These are phyloP conservation scores for Dimocarpus longan DNA, from an alignment of 345 rosid genomes.

Conservation along the genomic window DNA sequence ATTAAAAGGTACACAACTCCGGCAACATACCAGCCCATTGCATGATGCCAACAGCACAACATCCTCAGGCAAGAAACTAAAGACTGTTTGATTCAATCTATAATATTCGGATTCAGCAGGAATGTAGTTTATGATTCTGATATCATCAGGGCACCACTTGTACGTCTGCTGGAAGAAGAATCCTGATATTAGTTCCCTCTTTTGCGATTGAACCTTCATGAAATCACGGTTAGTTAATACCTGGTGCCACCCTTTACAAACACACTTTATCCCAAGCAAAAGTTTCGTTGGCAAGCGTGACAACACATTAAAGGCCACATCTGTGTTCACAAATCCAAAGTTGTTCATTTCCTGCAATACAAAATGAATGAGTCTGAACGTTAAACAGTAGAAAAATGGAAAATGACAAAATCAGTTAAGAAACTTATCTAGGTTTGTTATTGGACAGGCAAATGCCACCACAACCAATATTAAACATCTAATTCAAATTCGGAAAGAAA, in stretches of 20 bases:
- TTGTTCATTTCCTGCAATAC: conserved; percentile 17
- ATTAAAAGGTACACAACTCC: conserved; percentile 34
- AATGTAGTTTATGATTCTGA: conserved; percentile 34
- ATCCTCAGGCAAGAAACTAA: conserved; percentile 42
- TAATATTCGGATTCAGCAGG: conserved; percentile 24
- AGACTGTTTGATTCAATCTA: conserved; percentile 19
- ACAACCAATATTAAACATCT: neutral
- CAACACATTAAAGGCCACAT: conserved; percentile 35
- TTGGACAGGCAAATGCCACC: neutral
- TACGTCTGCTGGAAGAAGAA: conserved; percentile 42
- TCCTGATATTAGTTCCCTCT: conserved; percentile 33
- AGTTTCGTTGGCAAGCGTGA: conserved; percentile 39
- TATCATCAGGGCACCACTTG: conserved; percentile 26
- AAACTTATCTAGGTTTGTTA: neutral
- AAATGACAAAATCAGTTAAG: neutral
- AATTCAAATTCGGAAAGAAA: neutral
- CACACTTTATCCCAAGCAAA: conserved; percentile 31
- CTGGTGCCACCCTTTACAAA: conserved; percentile 36
- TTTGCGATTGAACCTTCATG: conserved; percentile 30
- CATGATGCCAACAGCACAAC: conserved; percentile 42
- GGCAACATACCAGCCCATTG: conserved; percentile 42
- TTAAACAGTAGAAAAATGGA: neutral
- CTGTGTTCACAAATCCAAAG: conserved; percentile 16
- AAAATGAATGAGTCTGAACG: neutral
- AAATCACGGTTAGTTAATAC: conserved; percentile 34